Base-by-base conservation (phyloP, 352 stramenopile species). In the Phytophthora chlamydospora region DNA sequence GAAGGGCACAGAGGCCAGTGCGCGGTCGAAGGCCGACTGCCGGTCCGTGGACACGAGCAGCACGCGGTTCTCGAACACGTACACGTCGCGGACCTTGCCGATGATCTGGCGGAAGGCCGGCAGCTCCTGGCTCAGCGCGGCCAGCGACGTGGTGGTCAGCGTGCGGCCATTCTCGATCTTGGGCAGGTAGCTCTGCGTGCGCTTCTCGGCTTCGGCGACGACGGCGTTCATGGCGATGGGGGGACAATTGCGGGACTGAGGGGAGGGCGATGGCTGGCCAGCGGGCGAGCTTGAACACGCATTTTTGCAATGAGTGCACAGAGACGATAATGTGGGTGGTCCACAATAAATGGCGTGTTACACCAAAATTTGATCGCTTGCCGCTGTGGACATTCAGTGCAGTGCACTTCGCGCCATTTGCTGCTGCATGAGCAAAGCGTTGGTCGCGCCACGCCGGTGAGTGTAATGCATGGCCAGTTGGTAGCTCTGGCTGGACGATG, bases 41-140 rank as follows among this genome's bases (percentile, higher is more conserved):
- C 98, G 90, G 83, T 99, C 98, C 34, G 97, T 99, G n/a, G 98
- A 98, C 33, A 99, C 87, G 40, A 99, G 87, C 49, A 99, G 79
- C 48, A 99, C 89, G 32, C 84, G 70, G 68, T 93, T 70, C 7
- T 70, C 74, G 41, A 92, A 91, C 54, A 93, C 75, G 80, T 98
- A 98, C 36, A 97, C 77, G 67, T 98, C 95, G 60, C 94, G 87
- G 24, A 98, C 94, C 52, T 98, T 94, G 66, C 85, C 85, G 27
- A 76, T 79, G 59, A 90, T 77, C 68, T 92, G 83, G 31, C 58
- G 52, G 68, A 88, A 88, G 14, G 66, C 48, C 48, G 79, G 73
- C 21, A 86, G 45, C 32, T 76, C 54, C 8, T 57, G 17, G 6
- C 45, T 66, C 10, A 89, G 54, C 36, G 65, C 32, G 6, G 51